Base-by-base conservation (phyloP, 2,329 filamentous ascomycete species). In the Pseudodiploospora longispora region DNA sequence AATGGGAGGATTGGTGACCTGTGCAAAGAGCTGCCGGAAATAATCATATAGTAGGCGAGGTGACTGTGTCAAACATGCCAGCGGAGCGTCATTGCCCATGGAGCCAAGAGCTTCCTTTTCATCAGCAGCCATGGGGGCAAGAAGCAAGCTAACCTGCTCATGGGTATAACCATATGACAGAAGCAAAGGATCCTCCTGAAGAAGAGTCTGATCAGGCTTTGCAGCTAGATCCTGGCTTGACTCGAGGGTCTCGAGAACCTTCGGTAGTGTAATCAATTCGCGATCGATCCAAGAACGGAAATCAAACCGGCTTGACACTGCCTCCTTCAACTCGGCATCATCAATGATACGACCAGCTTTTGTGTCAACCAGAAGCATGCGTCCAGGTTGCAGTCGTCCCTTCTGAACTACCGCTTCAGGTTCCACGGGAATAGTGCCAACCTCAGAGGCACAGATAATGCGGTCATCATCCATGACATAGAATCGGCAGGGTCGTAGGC, bases 1-100 rank as follows among this genome's bases (percentile, higher is more conserved):
- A 59, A 97, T 97, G 10, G 91, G 91, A 54, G 91, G 91, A 67
- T 97, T 97, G 50, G 91, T 97, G 63, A 97, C 91, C 70, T 97
- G 91, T 7, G 91, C 91, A 64, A 97, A 97, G 36, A 97, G 82
- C 71, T 97, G 87, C 50, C 91, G 83, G 83, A 97, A 97, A 70
- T 97, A 97, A 66, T 96, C 91, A 65, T 87, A 95, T 19, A 96
- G 78, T 43, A 95, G 74, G 55, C 90, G 86, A 54, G 91, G 89
- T 50, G 90, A 86, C 52, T 86, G 79, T n/a, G 91, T 86, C 61
- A 97, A 74, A 65, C 89, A 95, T 42, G 91, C 91, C 51, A 97
- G 73, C 36, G 91, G 91, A 37, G 87, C 87, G 71, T 97, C 91
- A 61, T 97, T 97, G 57, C 91, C 91, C 91, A 97, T 97, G 47